Base-by-base conservation (phyloP, 352 stramenopile genomes). In the Phytophthora citrophthora region DNA sequence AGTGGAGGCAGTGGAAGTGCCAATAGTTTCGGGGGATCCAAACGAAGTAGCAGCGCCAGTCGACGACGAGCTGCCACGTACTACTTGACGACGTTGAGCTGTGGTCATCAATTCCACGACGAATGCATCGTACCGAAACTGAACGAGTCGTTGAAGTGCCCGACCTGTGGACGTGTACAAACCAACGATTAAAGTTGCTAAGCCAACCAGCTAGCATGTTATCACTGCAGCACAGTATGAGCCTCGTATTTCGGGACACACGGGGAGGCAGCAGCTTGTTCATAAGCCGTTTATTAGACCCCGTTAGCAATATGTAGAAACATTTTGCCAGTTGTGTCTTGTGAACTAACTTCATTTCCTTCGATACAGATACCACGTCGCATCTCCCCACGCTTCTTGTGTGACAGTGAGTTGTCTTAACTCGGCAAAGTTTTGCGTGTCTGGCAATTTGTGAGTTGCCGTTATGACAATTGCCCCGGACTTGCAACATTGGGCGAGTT, bases 61-160 rank as follows among this genome's bases (percentile, higher is more conserved):
- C 70, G 64, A 16, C 65, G 62, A 49, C 56, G 62, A 46, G 63
- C 58, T 32, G 56, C 56, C 24, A 79, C 75, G 29, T 78, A 89
- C 52, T 91, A 90, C 65, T 56, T 90, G 27, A 91, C 85, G 72
- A 89, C 74, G 41, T 72, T 94, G 16, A 76, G 72, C 34, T 94
- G 86, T 16, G 80, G 86, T 45, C 85, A 93, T 51, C 81, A 88
- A 47, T 93, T 93, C 62, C 85, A 93, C 64, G 85, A 93, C 61
- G 85, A 94, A 59, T 94, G 86, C 64, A 91, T 91, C 72, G 78
- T 94, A 13, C 80, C 78, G 8, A 84, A 78, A 50, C 77, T 94
- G 11, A 94, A 94, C 59, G 76, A 89, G 68, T 81, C 68, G 32
- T 68, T 93, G 51, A 54, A 57, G 1, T 94, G 86, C 55, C 86